phyloP scores from a whole-genome alignment of 169 alveolate species.

The Plasmodium gonderi region DNA sequence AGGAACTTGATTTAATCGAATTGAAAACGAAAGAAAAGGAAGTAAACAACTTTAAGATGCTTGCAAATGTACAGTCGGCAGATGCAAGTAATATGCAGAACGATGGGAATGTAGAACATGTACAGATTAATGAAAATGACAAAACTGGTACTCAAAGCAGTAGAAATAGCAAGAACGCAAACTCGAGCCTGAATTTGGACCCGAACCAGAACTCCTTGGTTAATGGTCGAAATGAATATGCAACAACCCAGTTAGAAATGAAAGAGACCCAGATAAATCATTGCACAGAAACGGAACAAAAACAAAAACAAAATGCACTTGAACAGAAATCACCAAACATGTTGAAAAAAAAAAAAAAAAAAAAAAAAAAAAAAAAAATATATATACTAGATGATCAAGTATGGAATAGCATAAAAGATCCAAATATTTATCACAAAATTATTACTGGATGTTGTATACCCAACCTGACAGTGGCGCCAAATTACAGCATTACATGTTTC shows the following conservation, averaged over 20 bases:
- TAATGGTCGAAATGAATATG: no score
- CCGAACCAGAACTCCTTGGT: no score
- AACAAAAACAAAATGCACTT: not conserved
- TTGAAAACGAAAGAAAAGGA: no score
- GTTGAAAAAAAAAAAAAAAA: not conserved
- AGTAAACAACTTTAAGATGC: not conserved
- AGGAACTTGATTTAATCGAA: not conserved
- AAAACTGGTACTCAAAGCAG: not conserved
- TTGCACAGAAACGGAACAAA: not conserved
- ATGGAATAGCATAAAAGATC: slow-evolving; percentile 72
- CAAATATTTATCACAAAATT: slow-evolving; percentile 77
- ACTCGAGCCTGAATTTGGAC: not conserved
- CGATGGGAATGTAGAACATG: not conserved
- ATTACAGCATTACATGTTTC: slow-evolving; percentile 54
- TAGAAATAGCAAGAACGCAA: not conserved
- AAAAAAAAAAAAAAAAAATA: slow-evolving; percentile 49
- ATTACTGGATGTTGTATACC: slow-evolving; percentile 83
- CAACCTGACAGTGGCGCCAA: slow-evolving; percentile 66
- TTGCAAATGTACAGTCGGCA: not conserved
- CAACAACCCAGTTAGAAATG: no score
- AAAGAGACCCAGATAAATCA: not conserved
- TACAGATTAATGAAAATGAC: not conserved
- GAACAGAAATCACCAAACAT: not conserved
- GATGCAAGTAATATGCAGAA: no score
- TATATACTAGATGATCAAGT: slow-evolving; percentile 59